phyloP scores from a whole-genome alignment of 441 rosid genomes.

The Eutrema salsugineum region DNA sequence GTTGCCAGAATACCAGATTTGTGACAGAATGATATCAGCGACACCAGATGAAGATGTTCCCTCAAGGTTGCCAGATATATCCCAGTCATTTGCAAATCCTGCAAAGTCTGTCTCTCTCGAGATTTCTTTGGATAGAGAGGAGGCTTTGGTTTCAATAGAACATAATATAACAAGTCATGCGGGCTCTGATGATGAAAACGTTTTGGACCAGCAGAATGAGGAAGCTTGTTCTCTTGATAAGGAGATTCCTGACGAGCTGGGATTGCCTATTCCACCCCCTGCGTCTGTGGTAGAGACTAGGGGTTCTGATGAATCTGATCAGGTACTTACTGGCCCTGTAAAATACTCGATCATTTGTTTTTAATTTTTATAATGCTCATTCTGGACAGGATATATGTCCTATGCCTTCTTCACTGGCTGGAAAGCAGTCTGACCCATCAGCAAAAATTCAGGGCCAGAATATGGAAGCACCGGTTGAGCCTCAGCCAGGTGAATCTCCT shows the following conservation, averaged over 20 bases:
- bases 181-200: slow-evolving; percentile 6
- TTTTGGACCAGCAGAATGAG: slow-evolving; percentile 26
- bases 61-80: slow-evolving; percentile 27
- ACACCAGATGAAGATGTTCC: slow-evolving; percentile 31
- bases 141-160: slow-evolving; percentile 23
- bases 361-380: slow-evolving; percentile 1
- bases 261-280: slow-evolving; percentile 25
- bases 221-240: slow-evolving; percentile 18
- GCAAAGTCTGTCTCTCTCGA: slow-evolving; percentile 18
- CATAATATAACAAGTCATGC: slow-evolving; percentile 8
- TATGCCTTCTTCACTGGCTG: slow-evolving; percentile 10
- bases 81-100: slow-evolving; percentile 15
- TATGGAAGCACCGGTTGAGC: not conserved
- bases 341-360: not conserved
- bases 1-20: slow-evolving; percentile 20
- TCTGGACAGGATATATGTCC: slow-evolving; percentile 20
- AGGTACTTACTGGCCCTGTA: slow-evolving; percentile 26
- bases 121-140: slow-evolving; percentile 25
- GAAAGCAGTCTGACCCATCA: slow-evolving; percentile 6
- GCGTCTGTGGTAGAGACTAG: slow-evolving; percentile 23
- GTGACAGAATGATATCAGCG: slow-evolving; percentile 18
- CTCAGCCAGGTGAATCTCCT: not conserved
- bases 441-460: not conserved
- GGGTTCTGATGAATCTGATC: slow-evolving; percentile 29
- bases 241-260: slow-evolving; percentile 23